A percentile compares a stretch with the other conserved stretches of the same genome.
phyloP scores from a whole-genome alignment of 768 basidiomycete species.

The Trametes elegans region DNA sequence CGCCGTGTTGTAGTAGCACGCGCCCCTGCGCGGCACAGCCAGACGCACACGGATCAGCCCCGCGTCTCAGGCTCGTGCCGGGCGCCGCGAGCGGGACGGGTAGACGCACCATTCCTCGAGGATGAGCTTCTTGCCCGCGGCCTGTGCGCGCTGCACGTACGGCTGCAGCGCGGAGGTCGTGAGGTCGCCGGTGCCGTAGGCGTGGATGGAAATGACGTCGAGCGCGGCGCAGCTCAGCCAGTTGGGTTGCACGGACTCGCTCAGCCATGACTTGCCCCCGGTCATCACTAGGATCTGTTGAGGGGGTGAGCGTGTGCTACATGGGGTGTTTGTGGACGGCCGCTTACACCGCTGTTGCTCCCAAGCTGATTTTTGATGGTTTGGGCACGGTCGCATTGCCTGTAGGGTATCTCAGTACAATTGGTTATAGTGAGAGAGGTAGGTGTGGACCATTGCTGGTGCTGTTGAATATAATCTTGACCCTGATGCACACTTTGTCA shows the following conservation, averaged over 20 bases:
- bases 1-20: constrained; percentile 27
- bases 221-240: constrained; percentile 29
- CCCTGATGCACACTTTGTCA: constrained; percentile 10
- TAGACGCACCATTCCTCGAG: constrained; percentile 35
- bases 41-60: not conserved
- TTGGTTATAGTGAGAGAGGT: not conserved
- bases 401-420: not conserved
- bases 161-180: constrained; percentile 23
- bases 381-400: constrained; percentile 31
- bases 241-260: constrained; percentile 28
- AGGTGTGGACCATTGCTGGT: constrained; percentile 22
- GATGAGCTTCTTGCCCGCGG: constrained; percentile 37
- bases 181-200: constrained; percentile 35
- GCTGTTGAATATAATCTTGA: constrained; percentile 24
- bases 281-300: constrained; percentile 30
- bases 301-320: not conserved
- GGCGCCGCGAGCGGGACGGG: no score
- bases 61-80: not conserved
- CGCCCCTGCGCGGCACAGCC: no score
- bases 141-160: constrained; percentile 32
- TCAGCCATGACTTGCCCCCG: constrained; percentile 31
- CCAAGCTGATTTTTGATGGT: constrained; percentile 26
- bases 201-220: constrained; percentile 38
- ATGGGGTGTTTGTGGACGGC: not conserved
- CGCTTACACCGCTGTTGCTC: constrained; percentile 24